Conservation (phyloP, 495 filamentous ascomycete genomes). For the Ramalina intermedia region DNA sequence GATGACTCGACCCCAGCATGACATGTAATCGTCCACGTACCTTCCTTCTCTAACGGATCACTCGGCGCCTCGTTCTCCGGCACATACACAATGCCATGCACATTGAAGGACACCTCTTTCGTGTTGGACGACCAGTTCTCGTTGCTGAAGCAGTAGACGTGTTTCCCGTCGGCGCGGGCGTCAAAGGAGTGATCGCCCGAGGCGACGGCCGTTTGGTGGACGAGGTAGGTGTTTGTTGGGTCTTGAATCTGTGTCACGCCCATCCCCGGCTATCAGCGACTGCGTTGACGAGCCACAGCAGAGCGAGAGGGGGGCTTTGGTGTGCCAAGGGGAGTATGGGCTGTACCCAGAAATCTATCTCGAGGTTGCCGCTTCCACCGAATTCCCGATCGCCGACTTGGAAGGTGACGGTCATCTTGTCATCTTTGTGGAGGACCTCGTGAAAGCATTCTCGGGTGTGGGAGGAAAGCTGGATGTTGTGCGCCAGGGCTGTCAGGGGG, state of each 20-base stretch:
- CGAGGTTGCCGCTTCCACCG: slow-evolving; percentile 83
- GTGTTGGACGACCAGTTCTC: slow-evolving; percentile 83
- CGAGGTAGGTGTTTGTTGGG: slow-evolving; percentile 55
- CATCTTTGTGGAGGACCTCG: slow-evolving; percentile 80
- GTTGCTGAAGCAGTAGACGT: slow-evolving; percentile 97
- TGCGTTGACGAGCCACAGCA: neutral
- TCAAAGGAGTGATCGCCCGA: slow-evolving; percentile 89
- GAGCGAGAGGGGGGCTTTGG: neutral
- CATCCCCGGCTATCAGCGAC: neutral
- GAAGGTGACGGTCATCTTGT: slow-evolving; percentile 97
- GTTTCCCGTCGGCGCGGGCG: slow-evolving; percentile 73
- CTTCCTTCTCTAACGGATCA: slow-evolving; percentile 84
- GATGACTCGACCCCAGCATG: too few species aligned
- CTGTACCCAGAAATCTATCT: slow-evolving; percentile 95
- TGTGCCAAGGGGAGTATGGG: neutral
- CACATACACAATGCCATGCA: slow-evolving; percentile 96
- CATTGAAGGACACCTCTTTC: slow-evolving; percentile 98
- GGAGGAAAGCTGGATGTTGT: slow-evolving; percentile 89
- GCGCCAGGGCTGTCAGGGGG: slow-evolving; percentile 50
- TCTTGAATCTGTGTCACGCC: slow-evolving; percentile 58
- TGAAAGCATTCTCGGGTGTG: slow-evolving; percentile 96
- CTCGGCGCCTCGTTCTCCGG: slow-evolving; percentile 69
- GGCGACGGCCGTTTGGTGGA: slow-evolving; percentile 63
- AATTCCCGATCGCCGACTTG: slow-evolving; percentile 97
- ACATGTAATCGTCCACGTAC: slow-evolving; percentile 26